Percentiles rank a stretch among this genome's conserved stretches.
Evolutionary conservation across 2,329 filamentous ascomycete species (phyloP).

Genomic region (Penicillium sp.): DNA sequence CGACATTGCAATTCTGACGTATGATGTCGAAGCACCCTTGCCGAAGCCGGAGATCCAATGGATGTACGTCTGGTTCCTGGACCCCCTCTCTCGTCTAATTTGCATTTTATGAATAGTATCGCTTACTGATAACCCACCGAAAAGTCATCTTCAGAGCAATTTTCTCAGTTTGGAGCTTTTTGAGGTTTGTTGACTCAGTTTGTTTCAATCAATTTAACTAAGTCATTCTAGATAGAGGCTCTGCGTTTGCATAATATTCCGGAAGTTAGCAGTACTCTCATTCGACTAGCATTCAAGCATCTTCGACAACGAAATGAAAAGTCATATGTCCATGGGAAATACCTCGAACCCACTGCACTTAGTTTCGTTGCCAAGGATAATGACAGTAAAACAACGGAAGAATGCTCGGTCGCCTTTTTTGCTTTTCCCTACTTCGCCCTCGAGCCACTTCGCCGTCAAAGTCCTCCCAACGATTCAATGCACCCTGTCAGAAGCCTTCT

Average conservation of each 20-base stretch:
- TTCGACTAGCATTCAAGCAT: background rate
- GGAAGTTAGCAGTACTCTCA: background rate
- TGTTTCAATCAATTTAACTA: background rate
- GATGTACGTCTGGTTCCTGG: slow-evolving; percentile 1
- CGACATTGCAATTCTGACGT: slow-evolving; percentile 1
- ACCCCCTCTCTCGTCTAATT: background rate
- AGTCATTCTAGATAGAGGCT: background rate
- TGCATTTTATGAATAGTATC: background rate
- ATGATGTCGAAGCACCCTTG: background rate
- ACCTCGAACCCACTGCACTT: slow-evolving; percentile 3
- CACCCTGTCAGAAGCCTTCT: slow-evolving; percentile 7
- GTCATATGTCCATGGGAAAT: slow-evolving; percentile 2
- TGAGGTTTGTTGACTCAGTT: background rate
- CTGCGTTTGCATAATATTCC: background rate
- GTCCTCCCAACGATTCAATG: background rate
- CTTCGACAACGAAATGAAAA: slow-evolving; percentile 2
- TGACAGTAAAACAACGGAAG: background rate
- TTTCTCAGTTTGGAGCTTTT: background rate
- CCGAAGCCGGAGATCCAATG: background rate
- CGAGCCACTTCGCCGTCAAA: background rate
- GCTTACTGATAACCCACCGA: background rate
- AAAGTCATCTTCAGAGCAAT: slow-evolving; percentile 1
- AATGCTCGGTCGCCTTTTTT: slow-evolving; percentile 2
- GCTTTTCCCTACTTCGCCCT: slow-evolving; percentile 2
- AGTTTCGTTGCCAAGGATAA: background rate